These are phyloP conservation scores for Rhypophila decipiens DNA, from an alignment of 495 filamentous ascomycete species.

Conservation along the genomic window DNA sequence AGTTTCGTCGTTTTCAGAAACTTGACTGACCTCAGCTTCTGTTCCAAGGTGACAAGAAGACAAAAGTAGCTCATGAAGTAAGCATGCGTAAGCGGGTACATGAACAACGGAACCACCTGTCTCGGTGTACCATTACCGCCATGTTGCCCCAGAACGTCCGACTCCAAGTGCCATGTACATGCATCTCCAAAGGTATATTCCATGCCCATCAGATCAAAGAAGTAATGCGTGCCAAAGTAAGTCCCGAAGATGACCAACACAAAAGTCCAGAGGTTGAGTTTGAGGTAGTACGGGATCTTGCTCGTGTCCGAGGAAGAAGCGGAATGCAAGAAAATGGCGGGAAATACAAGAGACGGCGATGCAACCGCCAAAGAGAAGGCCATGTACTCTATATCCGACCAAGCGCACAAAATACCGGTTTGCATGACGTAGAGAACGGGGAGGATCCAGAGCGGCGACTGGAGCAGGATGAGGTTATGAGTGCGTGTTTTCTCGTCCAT, in stretches of 20 bases:
- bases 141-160: slow-evolving; percentile 2
- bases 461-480: background rate
- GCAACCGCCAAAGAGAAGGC: background rate
- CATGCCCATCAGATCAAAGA: slow-evolving; percentile 10
- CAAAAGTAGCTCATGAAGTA: slow-evolving; percentile 8
- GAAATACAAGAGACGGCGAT: background rate
- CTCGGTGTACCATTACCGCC: background rate
- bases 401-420: slow-evolving; percentile 1
- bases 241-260: slow-evolving; percentile 4
- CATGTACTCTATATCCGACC: slow-evolving; percentile 2
- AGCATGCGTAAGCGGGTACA: slow-evolving; percentile 7
- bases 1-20: background rate
- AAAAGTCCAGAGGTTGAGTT: slow-evolving; percentile 5
- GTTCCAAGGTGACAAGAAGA: background rate
- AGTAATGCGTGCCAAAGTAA: slow-evolving; percentile 5
- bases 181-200: background rate
- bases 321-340: background rate
- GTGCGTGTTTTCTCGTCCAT: background rate
- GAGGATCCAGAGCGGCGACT: slow-evolving; percentile 2
- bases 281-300: slow-evolving; percentile 2
- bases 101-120: slow-evolving; percentile 6
- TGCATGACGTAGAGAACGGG: slow-evolving; percentile 4
- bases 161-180: background rate
- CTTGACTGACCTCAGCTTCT: background rate
- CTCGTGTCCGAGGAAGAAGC: background rate